phyloP scores from a whole-genome alignment of 176 grass and related monocot genomes.

The Puya raimondii region DNA sequence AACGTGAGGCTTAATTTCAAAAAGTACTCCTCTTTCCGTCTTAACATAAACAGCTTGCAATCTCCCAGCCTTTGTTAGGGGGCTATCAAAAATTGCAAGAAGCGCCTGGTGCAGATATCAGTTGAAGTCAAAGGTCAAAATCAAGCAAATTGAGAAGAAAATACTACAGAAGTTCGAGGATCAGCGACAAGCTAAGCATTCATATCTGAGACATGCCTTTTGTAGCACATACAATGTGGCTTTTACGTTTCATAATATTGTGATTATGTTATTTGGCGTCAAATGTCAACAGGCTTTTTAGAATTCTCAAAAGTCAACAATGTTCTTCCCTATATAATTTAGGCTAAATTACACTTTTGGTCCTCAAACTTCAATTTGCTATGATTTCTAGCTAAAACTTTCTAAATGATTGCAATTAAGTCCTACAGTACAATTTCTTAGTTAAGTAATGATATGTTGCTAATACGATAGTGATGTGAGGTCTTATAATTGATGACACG shows the following conservation, averaged over 20 bases:
- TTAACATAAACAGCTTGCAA: constrained; percentile 88
- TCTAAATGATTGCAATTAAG: too few relatives aligned
- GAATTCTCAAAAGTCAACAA: background rate
- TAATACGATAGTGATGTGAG: too few relatives aligned
- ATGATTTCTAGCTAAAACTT: too few relatives aligned
- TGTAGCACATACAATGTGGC: background rate
- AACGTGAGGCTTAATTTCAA: constrained; percentile 95
- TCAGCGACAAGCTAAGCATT: background rate
- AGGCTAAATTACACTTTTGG: too few relatives aligned
- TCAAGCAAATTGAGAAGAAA: background rate
- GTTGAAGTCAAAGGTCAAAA: background rate
- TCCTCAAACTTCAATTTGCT: too few relatives aligned
- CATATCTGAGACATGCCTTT: background rate
- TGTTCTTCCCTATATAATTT: background rate
- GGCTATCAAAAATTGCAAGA: constrained; percentile 96
- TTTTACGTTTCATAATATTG: background rate
- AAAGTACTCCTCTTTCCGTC: constrained; percentile 87
- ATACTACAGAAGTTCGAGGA: background rate
- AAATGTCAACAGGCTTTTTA: too few relatives aligned
- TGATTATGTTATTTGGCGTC: background rate
- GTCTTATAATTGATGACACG: too few relatives aligned
- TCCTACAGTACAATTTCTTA: too few relatives aligned
- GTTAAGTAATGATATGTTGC: too few relatives aligned
- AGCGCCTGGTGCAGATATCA: constrained; percentile 40
- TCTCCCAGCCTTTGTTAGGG: constrained; percentile 84